Base-by-base conservation (phyloP, 768 basidiomycete species). In the Naganishia antarctica region DNA sequence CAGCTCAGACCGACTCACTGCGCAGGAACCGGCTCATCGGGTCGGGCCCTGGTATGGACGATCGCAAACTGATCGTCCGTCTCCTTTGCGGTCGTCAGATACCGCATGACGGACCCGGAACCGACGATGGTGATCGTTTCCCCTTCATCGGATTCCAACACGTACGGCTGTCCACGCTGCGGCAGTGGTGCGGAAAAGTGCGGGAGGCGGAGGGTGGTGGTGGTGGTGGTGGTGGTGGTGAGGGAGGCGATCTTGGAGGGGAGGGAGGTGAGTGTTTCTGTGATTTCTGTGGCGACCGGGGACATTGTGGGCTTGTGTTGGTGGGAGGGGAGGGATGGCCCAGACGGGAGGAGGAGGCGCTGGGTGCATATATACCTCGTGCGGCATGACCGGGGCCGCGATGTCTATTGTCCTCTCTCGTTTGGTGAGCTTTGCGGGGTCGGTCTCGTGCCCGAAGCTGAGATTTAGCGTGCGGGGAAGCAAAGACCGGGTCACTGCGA, bases 1-100 rank as follows among this genome's bases (percentile, higher is more conserved):
- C n/a, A n/a, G n/a, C n/a, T n/a, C n/a, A n/a, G n/a, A n/a, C n/a
- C 16, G 12, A 66, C 65, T 50, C 45, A 66, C 65, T 66, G 65
- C 47, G 65, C 59, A 25, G 59, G 53, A 5, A 66, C 65, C 1
- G 47, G 50, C 43, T 61, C 65, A 40, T 66, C 65, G 13, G 40
- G 40, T 46, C 65, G 25, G 8, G 59, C 65, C 26, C 65, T 16
- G 18, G 65, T 61, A 32, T 66, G 65, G 5, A 61, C 41, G 41
- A 66, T 25, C 25, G 59, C 65, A 44, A 61, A 66, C 40, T 47
- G 60, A 29, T 61, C 59, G 23, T 43, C 53, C 26, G 60, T 66
- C 60, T 61, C 49, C 48, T 61, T 40, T 13, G 37, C 47, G n/a
- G 59, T 61, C 28, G 65, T 48, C 16, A 66, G 31, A 49, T 66